Evolutionary conservation across 306 rosid species (phyloP).

Genomic region (Alnus rubra): DNA sequence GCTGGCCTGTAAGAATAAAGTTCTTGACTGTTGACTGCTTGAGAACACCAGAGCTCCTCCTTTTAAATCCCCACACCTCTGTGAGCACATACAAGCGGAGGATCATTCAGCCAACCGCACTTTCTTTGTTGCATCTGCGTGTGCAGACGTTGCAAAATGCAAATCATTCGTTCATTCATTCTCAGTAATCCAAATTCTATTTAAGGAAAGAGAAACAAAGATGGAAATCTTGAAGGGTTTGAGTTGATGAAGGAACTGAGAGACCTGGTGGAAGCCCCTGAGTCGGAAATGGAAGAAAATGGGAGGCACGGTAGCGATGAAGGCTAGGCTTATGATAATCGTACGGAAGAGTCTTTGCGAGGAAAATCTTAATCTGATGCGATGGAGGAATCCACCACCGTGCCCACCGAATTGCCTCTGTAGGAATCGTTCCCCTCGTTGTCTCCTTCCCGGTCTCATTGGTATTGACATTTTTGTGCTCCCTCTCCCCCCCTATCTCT

Average conservation of each 20-base stretch:
- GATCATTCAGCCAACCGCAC: slow-evolving; percentile 69
- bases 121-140: slow-evolving; percentile 49
- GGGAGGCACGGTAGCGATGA: slow-evolving; percentile 69
- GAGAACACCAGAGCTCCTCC: too few species aligned
- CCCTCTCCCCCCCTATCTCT: background rate
- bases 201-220: background rate
- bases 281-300: slow-evolving; percentile 72
- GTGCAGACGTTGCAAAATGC: background rate
- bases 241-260: background rate
- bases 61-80: slow-evolving; percentile 49
- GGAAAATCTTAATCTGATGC: slow-evolving; percentile 27
- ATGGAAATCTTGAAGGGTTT: background rate
- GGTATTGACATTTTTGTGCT: background rate
- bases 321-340: slow-evolving; percentile 42
- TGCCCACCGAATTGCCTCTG: slow-evolving; percentile 3
- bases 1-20: too few species aligned
- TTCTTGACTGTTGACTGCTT: too few species aligned
- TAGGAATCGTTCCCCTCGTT: background rate
- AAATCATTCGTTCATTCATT: background rate
- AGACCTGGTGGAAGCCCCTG: slow-evolving; percentile 51
- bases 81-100: slow-evolving; percentile 91
- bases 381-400: slow-evolving; percentile 21
- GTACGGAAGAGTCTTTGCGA: slow-evolving; percentile 41
- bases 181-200: background rate
- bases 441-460: slow-evolving; percentile 34